Conservation (phyloP, 345 rosid species). For the Acer campestre region DNA sequence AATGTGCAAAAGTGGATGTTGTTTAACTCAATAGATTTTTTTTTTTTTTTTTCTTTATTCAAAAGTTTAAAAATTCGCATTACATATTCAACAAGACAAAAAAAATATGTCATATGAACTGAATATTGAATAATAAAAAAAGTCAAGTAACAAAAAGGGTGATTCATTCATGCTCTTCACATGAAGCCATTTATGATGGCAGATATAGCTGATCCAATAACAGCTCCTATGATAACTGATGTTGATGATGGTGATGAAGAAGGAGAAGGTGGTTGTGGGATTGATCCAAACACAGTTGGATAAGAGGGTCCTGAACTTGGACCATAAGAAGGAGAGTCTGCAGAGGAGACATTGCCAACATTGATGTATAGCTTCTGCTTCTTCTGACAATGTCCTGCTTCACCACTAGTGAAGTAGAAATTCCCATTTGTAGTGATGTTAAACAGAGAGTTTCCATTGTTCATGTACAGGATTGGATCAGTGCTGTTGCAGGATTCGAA, state of each 20-base stretch:
- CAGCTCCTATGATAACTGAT: slow-evolving; percentile 32
- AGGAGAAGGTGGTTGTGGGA: slow-evolving; percentile 63
- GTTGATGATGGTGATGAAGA: slow-evolving; percentile 33
- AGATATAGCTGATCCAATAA: slow-evolving; percentile 43
- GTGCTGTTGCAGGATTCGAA: slow-evolving; percentile 72
- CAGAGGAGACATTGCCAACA: slow-evolving; percentile 64
- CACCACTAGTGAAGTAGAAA: slow-evolving; percentile 84
- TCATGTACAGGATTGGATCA: slow-evolving; percentile 84
- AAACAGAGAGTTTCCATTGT: slow-evolving; percentile 91
- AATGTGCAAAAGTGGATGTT: background rate
- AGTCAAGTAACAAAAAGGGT: no score
- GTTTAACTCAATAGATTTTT: background rate
- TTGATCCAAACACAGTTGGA: slow-evolving; percentile 70
- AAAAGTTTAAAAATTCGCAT: slow-evolving; percentile 23
- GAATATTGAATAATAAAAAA: background rate
- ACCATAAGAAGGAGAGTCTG: slow-evolving; percentile 51
- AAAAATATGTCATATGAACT: background rate
- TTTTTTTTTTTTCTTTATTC: no score
- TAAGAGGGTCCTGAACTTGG: slow-evolving; percentile 66
- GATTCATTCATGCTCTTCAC: slow-evolving; percentile 23
- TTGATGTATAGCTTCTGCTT: slow-evolving; percentile 77
- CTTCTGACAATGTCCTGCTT: slow-evolving; percentile 76
- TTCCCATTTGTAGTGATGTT: slow-evolving; percentile 69
- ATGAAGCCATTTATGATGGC: slow-evolving; percentile 38
- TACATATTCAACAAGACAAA: slow-evolving; percentile 8